Conservation (phyloP, 352 stramenopile genomes). For the Pelagophyceae sp. region DNA sequence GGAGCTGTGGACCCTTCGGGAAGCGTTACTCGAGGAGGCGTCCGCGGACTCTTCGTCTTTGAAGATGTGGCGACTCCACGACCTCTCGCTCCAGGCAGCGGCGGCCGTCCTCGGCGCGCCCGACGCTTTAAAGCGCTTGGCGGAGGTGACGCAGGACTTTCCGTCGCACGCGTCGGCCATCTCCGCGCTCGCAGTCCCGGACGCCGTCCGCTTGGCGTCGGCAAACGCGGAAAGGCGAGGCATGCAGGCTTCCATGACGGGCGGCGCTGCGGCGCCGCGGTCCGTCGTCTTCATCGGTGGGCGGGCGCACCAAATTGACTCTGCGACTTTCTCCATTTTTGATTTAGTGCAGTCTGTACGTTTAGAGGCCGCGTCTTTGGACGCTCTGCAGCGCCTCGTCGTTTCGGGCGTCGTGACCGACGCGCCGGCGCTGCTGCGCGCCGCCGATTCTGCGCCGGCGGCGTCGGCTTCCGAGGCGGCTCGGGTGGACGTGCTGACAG, state of each 20-base stretch:
- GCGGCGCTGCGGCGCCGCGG: neutral
- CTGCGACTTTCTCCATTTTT: conserved; percentile 70
- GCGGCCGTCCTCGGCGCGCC: conserved; percentile 58
- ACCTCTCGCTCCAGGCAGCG: conserved; percentile 68
- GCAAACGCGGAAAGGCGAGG: conserved; percentile 27
- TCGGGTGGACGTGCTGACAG: conserved; percentile 36
- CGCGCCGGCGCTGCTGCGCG: neutral
- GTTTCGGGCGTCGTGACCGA: neutral
- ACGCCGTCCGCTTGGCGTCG: conserved; percentile 38
- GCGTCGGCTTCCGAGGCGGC: neutral
- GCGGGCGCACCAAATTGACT: conserved; percentile 60
- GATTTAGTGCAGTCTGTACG: conserved; percentile 22
- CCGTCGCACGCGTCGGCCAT: conserved; percentile 43
- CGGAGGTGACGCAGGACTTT: conserved; percentile 74
- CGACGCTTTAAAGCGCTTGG: conserved; percentile 62
- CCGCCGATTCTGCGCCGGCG: neutral
- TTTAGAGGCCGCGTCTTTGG: conserved; percentile 9
- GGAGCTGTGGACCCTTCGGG: conserved; percentile 39
- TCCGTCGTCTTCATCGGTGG: conserved; percentile 72
- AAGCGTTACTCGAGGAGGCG: conserved; percentile 30
- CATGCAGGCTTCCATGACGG: neutral
- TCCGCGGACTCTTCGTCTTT: conserved; percentile 49
- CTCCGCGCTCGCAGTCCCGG: conserved; percentile 34
- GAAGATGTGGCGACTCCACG: conserved; percentile 73
- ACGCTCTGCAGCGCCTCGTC: conserved; percentile 11